Base-by-base conservation (phyloP, 83 land plant species). In the Isoetes engelmannii region DNA sequence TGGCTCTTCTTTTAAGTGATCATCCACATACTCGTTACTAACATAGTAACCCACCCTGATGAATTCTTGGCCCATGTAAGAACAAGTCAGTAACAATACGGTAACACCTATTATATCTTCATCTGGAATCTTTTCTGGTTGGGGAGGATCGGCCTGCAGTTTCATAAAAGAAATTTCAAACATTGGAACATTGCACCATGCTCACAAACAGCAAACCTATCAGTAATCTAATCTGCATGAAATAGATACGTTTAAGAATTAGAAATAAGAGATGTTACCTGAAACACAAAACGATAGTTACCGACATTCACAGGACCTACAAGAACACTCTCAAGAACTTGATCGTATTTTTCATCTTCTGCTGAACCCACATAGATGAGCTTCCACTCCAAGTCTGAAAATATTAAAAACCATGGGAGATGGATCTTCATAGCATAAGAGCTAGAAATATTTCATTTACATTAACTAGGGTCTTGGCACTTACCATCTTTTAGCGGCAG, bases 231-330 rank as follows among this genome's bases (percentile, higher is more conserved):
- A 28, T 28, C 2, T 28, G 37, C 37, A 28, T 28, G 37, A 28
- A 28, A 28, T 2, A 28, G 37, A 28, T 28, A 28, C 37, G 2
- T 28, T 28, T 28, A 28, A 28, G 37, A 0, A 28, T 28, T 28
- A 28, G 37, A 28, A 28, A 28, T 28, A 28, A 28, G 0, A 18
- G 15, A 55, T 47, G 17, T 58, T 74, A 63, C 89, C 87, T 88
- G 83, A 7, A 88, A 70, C 6, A 88, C 78, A 77, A 88, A 88
- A 12, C 92, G 83, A 51, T 88, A 88, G 62, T 86, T 86, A 4
- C 92, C 92, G 72, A 88, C 85, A 57, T 86, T 86, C 41, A 86
- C 85, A 46, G 92, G 92, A 5, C 92, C 92, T 54, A 88, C 92
- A 71, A 86, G 87, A 4, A 88, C 92, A 76, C 87, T 86, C 59